phyloP scores from a whole-genome alignment of 2,329 filamentous ascomycete genomes.

The Xylariaceae sp. region DNA sequence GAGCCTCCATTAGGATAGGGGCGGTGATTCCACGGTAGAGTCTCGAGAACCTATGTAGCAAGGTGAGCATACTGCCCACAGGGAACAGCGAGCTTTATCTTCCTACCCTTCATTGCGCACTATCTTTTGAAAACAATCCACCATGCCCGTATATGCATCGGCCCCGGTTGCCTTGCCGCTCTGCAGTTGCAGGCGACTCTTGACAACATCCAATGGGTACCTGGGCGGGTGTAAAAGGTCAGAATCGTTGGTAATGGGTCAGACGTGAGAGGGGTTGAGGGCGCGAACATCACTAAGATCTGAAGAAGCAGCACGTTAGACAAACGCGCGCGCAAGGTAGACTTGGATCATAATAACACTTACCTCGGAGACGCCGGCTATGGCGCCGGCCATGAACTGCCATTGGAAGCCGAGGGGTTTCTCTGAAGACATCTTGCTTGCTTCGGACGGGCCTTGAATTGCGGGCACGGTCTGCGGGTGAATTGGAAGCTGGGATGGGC shows the following conservation, averaged over 20 bases:
- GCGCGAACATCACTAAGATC: conserved; percentile 83
- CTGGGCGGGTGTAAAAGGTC: conserved; percentile 54
- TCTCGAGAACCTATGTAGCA: conserved; percentile 71
- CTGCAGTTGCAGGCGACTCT: conserved; percentile 96
- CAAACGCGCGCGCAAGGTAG: not conserved
- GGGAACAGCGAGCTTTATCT: not conserved
- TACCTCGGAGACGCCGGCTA: conserved; percentile 97
- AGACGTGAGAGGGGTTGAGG: conserved; percentile 10
- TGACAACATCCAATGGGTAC: conserved; percentile 98
- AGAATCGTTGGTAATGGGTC: conserved; percentile 26
- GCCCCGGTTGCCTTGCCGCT: conserved; percentile 73
- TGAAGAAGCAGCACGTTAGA: conserved; percentile 47
- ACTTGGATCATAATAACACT: conserved; percentile 43
- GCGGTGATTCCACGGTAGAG: conserved; percentile 95
- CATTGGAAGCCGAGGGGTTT: conserved; percentile 36
- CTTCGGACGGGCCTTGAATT: conserved; percentile 1
- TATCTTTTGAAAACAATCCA: conserved; percentile 98
- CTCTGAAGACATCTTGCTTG: conserved; percentile 27
- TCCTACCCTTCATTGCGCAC: conserved; percentile 90
- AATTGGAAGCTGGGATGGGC: conserved; percentile 25
- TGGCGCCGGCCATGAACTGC: conserved; percentile 66
- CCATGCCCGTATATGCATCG: conserved; percentile 94
- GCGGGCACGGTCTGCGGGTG: conserved; percentile 24
- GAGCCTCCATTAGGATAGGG: conserved; percentile 96
- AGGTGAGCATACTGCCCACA: conserved; percentile 19